Evolutionary conservation across 768 basidiomycete genomes (phyloP).

Genomic region (Suillus subluteus): DNA sequence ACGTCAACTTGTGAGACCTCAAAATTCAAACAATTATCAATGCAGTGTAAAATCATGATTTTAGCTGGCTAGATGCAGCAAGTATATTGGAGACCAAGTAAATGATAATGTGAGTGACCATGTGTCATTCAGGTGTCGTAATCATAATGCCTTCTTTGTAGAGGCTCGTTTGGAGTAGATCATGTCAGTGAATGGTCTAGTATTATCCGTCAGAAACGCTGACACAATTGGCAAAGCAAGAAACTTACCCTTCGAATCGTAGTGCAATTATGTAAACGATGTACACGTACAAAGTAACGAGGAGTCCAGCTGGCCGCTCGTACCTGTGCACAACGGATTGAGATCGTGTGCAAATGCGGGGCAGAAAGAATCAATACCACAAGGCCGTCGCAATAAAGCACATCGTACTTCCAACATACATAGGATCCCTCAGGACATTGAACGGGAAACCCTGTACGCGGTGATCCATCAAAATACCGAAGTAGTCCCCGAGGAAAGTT

Average conservation of each 20-base stretch:
- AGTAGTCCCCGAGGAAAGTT: slow-evolving; percentile 86
- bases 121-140: neutral
- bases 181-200: slow-evolving; percentile 79
- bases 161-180: slow-evolving; percentile 67
- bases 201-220: slow-evolving; percentile 11
- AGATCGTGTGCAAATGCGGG: neutral
- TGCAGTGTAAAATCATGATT: neutral
- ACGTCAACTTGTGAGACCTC: neutral
- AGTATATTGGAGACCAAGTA: neutral
- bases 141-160: slow-evolving; percentile 18
- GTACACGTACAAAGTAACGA: slow-evolving; percentile 82
- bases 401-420: slow-evolving; percentile 96
- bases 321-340: slow-evolving; percentile 52
- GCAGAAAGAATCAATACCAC: slow-evolving; percentile 58
- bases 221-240: neutral
- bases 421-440: slow-evolving; percentile 89
- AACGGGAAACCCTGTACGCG: slow-evolving; percentile 97
- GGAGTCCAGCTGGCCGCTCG: slow-evolving; percentile 81
- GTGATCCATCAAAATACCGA: slow-evolving; percentile 85
- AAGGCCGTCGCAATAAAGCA: slow-evolving; percentile 86
- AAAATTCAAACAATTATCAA: neutral
- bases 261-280: slow-evolving; percentile 84
- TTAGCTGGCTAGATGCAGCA: neutral
- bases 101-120: neutral
- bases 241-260: slow-evolving; percentile 83